A percentile compares a stretch with the other conserved stretches of the same genome.
phyloP scores from a whole-genome alignment of 2,329 filamentous ascomycete genomes.

The Clonostachys solani region DNA sequence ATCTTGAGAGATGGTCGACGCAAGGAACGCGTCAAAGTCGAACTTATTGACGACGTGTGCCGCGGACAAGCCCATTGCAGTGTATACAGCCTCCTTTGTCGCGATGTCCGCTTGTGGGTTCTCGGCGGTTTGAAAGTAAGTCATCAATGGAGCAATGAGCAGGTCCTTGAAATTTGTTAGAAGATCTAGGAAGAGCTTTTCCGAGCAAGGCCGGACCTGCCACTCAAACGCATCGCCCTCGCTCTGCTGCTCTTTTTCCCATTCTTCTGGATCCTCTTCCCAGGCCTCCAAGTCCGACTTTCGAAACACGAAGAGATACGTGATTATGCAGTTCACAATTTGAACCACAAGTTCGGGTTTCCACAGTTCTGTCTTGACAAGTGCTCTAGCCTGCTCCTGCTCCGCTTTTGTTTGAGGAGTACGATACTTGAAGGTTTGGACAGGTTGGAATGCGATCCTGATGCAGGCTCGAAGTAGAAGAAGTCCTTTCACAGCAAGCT shows the following conservation, averaged over 20 bases:
- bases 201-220: constrained; percentile 85
- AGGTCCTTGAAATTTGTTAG: constrained; percentile 84
- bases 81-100: constrained; percentile 92
- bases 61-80: constrained; percentile 82
- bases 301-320: constrained; percentile 83
- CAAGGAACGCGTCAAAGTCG: constrained; percentile 79
- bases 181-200: constrained; percentile 90
- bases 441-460: constrained; percentile 77
- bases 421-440: constrained; percentile 80
- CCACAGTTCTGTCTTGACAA: constrained; percentile 71
- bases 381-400: constrained; percentile 62
- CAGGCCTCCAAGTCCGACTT: constrained; percentile 83
- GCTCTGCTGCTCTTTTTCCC: constrained; percentile 87
- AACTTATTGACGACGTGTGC: constrained; percentile 68
- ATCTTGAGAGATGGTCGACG: constrained; percentile 71
- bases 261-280: constrained; percentile 93
- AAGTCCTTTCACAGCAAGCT: constrained; percentile 77
- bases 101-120: constrained; percentile 64
- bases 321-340: constrained; percentile 81
- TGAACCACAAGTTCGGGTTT: constrained; percentile 72
- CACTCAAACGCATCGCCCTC: constrained; percentile 86
- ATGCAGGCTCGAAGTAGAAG: constrained; percentile 78
- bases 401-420: constrained; percentile 72
- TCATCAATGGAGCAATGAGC: constrained; percentile 72
- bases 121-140: constrained; percentile 77